Evolutionary conservation across 1,284 basidiomycete genomes (phyloP).

Genomic region (Ustilago lituana): DNA sequence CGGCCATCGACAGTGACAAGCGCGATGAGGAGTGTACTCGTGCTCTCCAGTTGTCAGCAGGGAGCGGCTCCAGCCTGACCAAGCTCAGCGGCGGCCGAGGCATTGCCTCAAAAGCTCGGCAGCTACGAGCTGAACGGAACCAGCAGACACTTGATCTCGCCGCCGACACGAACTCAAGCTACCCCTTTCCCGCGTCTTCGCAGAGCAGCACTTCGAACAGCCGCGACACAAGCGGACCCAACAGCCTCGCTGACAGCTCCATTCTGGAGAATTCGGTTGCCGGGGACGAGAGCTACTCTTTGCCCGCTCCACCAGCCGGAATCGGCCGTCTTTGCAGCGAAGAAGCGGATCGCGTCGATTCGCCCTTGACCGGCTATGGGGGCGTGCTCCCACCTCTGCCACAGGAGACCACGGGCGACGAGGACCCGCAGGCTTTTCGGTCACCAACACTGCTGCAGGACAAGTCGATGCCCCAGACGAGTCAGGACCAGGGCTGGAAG

Average conservation of each 20-base stretch:
- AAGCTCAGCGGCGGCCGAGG: constrained; percentile 28
- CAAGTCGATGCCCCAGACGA: constrained; percentile 3
- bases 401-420: constrained; percentile 39
- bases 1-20: constrained; percentile 14
- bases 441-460: constrained; percentile 17
- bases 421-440: constrained; percentile 20
- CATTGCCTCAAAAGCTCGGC: constrained; percentile 33
- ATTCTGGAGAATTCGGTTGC: constrained; percentile 42
- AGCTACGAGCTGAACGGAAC: constrained; percentile 32
- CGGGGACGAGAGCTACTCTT: constrained; percentile 50
- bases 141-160: constrained; percentile 43
- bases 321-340: background rate
- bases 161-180: constrained; percentile 9
- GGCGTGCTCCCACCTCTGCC: constrained; percentile 27
- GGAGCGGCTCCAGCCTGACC: constrained; percentile 25
- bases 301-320: constrained; percentile 15
- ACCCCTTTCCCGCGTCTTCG: constrained; percentile 30
- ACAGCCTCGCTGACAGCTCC: constrained; percentile 33
- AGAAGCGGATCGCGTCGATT: constrained; percentile 8
- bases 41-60: constrained; percentile 33
- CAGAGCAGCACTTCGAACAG: constrained; percentile 27
- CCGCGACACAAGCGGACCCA: constrained; percentile 21
- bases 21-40: constrained; percentile 30
- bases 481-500: constrained; percentile 43
- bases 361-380: constrained; percentile 29